Evolutionary conservation across 352 stramenopile genomes (phyloP).

Genomic region (Aphanomyces euteiches): DNA sequence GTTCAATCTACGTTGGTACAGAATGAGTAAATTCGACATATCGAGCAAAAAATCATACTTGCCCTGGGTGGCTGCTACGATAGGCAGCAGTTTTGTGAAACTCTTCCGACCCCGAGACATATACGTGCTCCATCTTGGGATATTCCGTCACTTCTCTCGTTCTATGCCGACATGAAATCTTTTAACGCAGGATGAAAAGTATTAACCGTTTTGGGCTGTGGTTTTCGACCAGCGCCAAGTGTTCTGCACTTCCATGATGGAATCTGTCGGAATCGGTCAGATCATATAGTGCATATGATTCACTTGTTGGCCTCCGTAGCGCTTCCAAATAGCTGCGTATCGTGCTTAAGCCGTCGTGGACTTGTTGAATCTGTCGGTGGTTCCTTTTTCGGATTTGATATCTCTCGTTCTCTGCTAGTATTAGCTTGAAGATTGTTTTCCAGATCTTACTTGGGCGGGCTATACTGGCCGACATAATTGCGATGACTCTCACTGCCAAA

Average conservation of each 20-base stretch:
- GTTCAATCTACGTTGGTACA: constrained; percentile 1
- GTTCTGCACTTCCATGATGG: constrained; percentile 12
- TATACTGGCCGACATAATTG: constrained; percentile 20
- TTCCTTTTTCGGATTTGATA: constrained; percentile 20
- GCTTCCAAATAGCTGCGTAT: constrained; percentile 25
- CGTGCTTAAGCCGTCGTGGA: constrained; percentile 15
- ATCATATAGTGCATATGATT: neutral
- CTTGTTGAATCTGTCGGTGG: neutral
- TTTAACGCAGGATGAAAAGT: neutral
- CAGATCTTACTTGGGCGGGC: constrained; percentile 9
- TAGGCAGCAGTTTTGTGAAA: constrained; percentile 26
- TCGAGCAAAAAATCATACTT: neutral
- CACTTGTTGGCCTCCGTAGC: constrained; percentile 25
- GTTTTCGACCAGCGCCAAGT: neutral
- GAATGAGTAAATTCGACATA: neutral
- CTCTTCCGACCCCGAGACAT: constrained; percentile 15
- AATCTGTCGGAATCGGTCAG: neutral
- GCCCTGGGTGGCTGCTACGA: constrained; percentile 18
- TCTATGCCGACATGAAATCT: constrained; percentile 2
- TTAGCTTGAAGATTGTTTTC: neutral
- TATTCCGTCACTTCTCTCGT: constrained; percentile 27
- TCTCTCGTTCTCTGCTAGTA: constrained; percentile 11
- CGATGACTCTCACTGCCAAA: constrained; percentile 21
- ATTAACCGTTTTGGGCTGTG: constrained; percentile 8
- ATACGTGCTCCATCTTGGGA: constrained; percentile 24